Evolutionary conservation across 768 basidiomycete genomes (phyloP).

Genomic region (Xerocomus spinulosus): DNA sequence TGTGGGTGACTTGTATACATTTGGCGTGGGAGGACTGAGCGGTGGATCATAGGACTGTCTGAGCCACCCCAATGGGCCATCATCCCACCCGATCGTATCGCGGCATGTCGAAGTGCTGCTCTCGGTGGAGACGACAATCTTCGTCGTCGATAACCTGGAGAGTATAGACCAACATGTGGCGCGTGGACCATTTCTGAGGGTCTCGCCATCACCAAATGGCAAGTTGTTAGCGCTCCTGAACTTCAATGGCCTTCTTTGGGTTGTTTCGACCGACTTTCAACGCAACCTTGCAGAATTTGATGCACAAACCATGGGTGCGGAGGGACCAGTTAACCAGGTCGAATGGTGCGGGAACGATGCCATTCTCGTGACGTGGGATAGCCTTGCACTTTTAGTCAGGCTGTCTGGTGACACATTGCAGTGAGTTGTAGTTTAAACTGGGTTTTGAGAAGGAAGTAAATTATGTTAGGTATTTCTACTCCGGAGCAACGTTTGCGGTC

Average conservation of each 20-base stretch:
- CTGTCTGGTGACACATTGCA: slow-evolving; percentile 83
- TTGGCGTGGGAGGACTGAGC: slow-evolving; percentile 5
- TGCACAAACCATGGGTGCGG: slow-evolving; percentile 51
- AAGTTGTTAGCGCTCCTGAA: slow-evolving; percentile 86
- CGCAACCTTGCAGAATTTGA: slow-evolving; percentile 86
- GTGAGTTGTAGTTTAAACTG: slow-evolving; percentile 41
- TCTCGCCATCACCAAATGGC: slow-evolving; percentile 91
- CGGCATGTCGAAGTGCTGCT: slow-evolving; percentile 88
- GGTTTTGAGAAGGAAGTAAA: slow-evolving; percentile 8
- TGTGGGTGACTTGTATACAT: slow-evolving; percentile 31
- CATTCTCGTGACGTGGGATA: slow-evolving; percentile 80
- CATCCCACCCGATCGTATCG: slow-evolving; percentile 85
- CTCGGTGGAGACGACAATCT: slow-evolving; percentile 74
- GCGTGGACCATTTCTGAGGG: slow-evolving; percentile 82
- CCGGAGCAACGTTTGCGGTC: slow-evolving; percentile 68
- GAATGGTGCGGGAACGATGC: slow-evolving; percentile 98
- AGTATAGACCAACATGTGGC: slow-evolving; percentile 82
- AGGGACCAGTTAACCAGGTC: slow-evolving; percentile 62
- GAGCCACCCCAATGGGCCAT: slow-evolving; percentile 84
- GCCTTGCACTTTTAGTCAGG: slow-evolving; percentile 78
- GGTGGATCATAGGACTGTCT: slow-evolving; percentile 48
- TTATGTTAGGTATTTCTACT: slow-evolving; percentile 67
- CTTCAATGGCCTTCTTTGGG: slow-evolving; percentile 71
- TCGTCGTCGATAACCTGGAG: slow-evolving; percentile 86
- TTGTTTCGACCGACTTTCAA: slow-evolving; percentile 93